Evolutionary conservation across 2,329 filamentous ascomycete genomes (phyloP).

Genomic region (Chrysoporthe cubensis): DNA sequence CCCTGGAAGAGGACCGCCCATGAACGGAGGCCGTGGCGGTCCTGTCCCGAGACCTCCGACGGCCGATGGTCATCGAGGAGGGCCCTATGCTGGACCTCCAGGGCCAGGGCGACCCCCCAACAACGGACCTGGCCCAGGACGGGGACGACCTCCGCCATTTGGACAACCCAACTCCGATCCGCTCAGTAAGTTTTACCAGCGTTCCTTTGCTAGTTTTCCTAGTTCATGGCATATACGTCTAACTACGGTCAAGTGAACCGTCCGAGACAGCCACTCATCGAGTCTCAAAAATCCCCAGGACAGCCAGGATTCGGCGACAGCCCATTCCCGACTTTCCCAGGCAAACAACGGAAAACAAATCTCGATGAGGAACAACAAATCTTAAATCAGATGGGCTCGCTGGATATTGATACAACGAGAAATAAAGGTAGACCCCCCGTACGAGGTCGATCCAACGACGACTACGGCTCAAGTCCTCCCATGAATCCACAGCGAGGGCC

Average conservation of each 20-base stretch:
- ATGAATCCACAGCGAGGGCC: constrained; percentile 43
- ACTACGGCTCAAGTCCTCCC: constrained; percentile 38
- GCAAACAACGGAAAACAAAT: constrained; percentile 44
- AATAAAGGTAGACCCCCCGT: constrained; percentile 25
- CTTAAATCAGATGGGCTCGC: constrained; percentile 45
- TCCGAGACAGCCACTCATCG: constrained; percentile 36
- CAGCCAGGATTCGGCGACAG: constrained; percentile 45
- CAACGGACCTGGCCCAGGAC: constrained; percentile 37
- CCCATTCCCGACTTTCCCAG: constrained; percentile 48
- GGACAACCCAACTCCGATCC: constrained; percentile 46
- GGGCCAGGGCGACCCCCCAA: constrained; percentile 39
- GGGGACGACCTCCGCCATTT: constrained; percentile 46
- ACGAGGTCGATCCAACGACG: constrained; percentile 34
- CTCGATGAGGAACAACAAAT: constrained; percentile 47
- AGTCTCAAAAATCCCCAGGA: constrained; percentile 27
- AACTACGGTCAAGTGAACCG: constrained; percentile 32
- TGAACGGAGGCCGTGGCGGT: constrained; percentile 50
- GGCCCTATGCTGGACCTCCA: constrained; percentile 29
- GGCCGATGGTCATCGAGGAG: constrained; percentile 43
- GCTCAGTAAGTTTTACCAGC: constrained; percentile 40
- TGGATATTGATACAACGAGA: constrained; percentile 40
- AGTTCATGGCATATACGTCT: constrained; percentile 23
- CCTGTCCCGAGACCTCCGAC: constrained; percentile 47
- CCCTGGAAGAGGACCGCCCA: constrained; percentile 47
- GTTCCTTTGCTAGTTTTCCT: constrained; percentile 17